These are phyloP conservation scores for Trichophyton equinum DNA, from an alignment of 2,329 filamentous ascomycete genomes.

Conservation along the genomic window DNA sequence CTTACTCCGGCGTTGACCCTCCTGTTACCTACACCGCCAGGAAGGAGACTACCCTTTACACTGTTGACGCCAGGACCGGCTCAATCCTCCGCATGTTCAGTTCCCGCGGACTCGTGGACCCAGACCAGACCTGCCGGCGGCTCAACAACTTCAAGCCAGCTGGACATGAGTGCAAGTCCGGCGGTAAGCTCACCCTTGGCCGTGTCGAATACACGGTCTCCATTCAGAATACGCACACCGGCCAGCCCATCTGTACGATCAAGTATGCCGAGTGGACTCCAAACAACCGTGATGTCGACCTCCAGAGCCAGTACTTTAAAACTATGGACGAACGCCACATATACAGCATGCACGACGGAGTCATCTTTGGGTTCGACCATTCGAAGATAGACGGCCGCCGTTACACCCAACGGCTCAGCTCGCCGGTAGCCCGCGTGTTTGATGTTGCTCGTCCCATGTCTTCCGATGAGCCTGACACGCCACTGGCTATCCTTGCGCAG, in stretches of 20 bases:
- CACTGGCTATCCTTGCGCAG: conserved; percentile 76
- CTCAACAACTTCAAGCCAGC: conserved; percentile 47
- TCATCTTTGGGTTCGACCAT: conserved; percentile 67
- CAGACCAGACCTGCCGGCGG: conserved; percentile 62
- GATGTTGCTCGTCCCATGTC: conserved; percentile 68
- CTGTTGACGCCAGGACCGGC: conserved; percentile 75
- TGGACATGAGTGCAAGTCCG: conserved; percentile 63
- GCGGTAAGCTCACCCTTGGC: conserved; percentile 69
- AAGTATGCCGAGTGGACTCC: conserved; percentile 91
- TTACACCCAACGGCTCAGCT: conserved; percentile 57
- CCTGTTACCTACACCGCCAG: conserved; percentile 80
- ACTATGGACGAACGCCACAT: conserved; percentile 84
- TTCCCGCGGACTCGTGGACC: conserved; percentile 55
- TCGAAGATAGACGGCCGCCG: conserved; percentile 43
- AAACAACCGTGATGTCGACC: conserved; percentile 79
- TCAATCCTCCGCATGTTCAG: conserved; percentile 75
- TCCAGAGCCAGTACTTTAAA: conserved; percentile 65
- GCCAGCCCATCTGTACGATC: conserved; percentile 70
- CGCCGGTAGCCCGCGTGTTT: conserved; percentile 76
- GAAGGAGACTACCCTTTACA: conserved; percentile 82
- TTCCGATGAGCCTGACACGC: conserved; percentile 55
- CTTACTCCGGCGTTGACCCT: conserved; percentile 61
- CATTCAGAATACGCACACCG: conserved; percentile 63
- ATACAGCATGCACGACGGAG: conserved; percentile 73
- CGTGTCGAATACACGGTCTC: conserved; percentile 80